Conservation (phyloP, 768 basidiomycete genomes). For the Dacryopinax spathularia region DNA sequence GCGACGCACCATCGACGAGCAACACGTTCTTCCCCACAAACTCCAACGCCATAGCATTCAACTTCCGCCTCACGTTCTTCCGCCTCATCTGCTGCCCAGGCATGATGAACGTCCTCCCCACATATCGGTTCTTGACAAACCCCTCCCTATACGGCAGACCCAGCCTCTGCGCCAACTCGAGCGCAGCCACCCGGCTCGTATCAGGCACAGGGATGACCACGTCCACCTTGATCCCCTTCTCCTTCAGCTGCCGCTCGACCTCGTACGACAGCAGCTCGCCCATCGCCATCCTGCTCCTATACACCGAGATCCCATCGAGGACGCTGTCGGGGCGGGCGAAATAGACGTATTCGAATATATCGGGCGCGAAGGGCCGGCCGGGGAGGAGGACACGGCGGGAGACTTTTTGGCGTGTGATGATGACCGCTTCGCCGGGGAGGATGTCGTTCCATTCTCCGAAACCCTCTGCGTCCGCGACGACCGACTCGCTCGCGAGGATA, state of each 20-base stretch:
- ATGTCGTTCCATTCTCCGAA: constrained; percentile 91
- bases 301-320: constrained; percentile 91
- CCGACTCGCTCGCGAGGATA: constrained; percentile 86
- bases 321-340: constrained; percentile 97
- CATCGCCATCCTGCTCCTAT: constrained; percentile 98
- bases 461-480: constrained; percentile 86
- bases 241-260: constrained; percentile 56
- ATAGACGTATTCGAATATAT: constrained; percentile 98
- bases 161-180: constrained; percentile 86
- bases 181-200: constrained; percentile 87
- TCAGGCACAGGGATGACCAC: constrained; percentile 98
- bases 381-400: constrained; percentile 59
- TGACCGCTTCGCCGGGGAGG: constrained; percentile 85
- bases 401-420: constrained; percentile 73
- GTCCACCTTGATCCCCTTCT: constrained; percentile 61
- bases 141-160: constrained; percentile 89
- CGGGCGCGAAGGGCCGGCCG: constrained; percentile 72
- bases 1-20: constrained; percentile 72
- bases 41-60: constrained; percentile 98
- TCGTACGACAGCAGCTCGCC: constrained; percentile 86
- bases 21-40: constrained; percentile 85
- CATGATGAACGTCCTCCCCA: constrained; percentile 98
- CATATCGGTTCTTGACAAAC: constrained; percentile 97
- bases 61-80: constrained; percentile 87
- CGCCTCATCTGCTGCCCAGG: constrained; percentile 91